A percentile compares a stretch with the other conserved stretches of the same genome.
Conservation (phyloP, 257 asterid species). For the Pogostemon cablin region DNA sequence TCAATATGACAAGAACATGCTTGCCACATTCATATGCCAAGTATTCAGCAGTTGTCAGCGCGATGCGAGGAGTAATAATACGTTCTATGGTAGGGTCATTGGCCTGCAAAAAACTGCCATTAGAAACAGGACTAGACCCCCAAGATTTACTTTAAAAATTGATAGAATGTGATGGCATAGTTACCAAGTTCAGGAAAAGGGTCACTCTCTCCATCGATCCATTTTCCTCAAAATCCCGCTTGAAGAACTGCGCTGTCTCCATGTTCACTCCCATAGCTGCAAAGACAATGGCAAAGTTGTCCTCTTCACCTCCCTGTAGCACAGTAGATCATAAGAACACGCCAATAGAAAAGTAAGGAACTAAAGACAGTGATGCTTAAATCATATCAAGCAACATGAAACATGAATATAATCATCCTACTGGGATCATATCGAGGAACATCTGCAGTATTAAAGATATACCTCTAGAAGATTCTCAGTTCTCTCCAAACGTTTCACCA, state of each 20-base stretch:
- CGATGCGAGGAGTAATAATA: slow-evolving; percentile 91
- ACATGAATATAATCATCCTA: not conserved
- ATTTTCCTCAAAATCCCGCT: slow-evolving; percentile 95
- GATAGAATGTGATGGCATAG: slow-evolving; percentile 2
- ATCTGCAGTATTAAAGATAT: not conserved
- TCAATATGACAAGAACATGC: slow-evolving; percentile 95
- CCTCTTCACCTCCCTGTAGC: slow-evolving; percentile 65
- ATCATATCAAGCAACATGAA: not conserved
- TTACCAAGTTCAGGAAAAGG: slow-evolving; percentile 86
- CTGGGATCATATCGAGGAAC: slow-evolving; percentile 5
- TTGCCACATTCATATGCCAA: slow-evolving; percentile 94
- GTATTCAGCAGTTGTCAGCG: slow-evolving; percentile 92
- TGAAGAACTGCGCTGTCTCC: slow-evolving; percentile 92
- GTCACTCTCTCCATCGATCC: slow-evolving; percentile 97
- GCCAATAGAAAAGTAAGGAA: slow-evolving; percentile 15
- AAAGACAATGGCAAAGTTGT: slow-evolving; percentile 93
- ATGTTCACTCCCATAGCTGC: slow-evolving; percentile 98
- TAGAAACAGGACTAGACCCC: slow-evolving; percentile 20
- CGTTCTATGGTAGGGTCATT: slow-evolving; percentile 94
- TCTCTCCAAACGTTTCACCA: slow-evolving; percentile 93
- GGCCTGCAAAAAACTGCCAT: slow-evolving; percentile 53
- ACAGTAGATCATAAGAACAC: slow-evolving; percentile 30
- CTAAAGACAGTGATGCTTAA: not conserved
- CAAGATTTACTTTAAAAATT: slow-evolving; percentile 10
- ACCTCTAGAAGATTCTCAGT: slow-evolving; percentile 80